Conservation (phyloP, 768 basidiomycete genomes). For the Peribolospora baueri region DNA sequence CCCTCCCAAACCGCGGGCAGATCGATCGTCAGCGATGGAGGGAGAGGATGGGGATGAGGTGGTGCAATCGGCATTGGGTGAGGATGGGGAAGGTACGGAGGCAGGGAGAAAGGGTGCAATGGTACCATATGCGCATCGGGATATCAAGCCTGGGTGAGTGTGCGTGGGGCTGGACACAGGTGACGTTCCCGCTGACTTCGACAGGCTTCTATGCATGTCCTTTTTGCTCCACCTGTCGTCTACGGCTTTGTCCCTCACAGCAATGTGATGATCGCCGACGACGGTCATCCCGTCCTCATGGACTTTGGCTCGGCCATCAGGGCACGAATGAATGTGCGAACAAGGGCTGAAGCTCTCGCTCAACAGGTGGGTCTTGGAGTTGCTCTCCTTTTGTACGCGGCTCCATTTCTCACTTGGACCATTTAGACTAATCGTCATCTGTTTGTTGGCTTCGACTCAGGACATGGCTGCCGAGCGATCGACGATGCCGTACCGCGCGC, state of each 20-base stretch:
- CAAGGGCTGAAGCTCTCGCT: conserved; percentile 57
- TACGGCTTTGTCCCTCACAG: not conserved
- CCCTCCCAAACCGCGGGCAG: no score
- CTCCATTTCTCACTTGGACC: no score
- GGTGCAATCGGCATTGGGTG: not conserved
- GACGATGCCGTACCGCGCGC: conserved; percentile 94
- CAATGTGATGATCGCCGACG: conserved; percentile 91
- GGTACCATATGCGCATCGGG: conserved; percentile 83
- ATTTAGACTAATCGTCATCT: not conserved
- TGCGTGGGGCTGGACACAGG: not conserved
- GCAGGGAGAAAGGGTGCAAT: conserved; percentile 23
- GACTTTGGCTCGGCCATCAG: conserved; percentile 83
- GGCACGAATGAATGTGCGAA: conserved; percentile 59
- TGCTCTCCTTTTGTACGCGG: no score
- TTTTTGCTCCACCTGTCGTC: not conserved
- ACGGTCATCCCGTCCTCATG: conserved; percentile 77
- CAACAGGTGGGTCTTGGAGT: conserved; percentile 38
- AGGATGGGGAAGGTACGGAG: not conserved
- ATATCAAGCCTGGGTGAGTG: conserved; percentile 79
- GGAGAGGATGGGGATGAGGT: not conserved
- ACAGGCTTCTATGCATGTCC: not conserved
- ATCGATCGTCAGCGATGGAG: no score
- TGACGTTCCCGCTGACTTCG: not conserved
- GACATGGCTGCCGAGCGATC: conserved; percentile 95
- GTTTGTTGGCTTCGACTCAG: conserved; percentile 18